Evolutionary conservation across 257 asterid species (phyloP).

Genomic region (Asclepias syriaca): DNA sequence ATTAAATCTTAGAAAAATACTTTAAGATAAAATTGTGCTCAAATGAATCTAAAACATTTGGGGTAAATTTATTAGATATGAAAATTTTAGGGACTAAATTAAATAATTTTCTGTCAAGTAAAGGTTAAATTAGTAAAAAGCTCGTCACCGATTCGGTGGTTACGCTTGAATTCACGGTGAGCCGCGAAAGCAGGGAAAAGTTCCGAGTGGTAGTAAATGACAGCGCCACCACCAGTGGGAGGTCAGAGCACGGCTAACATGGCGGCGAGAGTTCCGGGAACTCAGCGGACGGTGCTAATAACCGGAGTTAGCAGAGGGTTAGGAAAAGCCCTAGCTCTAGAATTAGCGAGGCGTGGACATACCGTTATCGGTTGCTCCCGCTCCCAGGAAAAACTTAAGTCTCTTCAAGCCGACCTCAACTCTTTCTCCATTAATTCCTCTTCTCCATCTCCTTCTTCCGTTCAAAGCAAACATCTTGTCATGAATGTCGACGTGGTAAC

Average conservation of each 20-base stretch:
- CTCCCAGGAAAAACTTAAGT: conserved; percentile 57
- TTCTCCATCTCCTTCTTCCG: conserved; percentile 22
- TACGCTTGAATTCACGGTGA: background rate
- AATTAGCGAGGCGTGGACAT: conserved; percentile 86
- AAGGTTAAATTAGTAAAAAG: background rate
- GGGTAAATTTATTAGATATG: too few species aligned
- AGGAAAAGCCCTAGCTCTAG: conserved; percentile 87
- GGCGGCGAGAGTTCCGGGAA: conserved; percentile 30
- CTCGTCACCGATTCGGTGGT: background rate
- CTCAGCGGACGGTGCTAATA: conserved; percentile 51
- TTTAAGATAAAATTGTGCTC: too few species aligned
- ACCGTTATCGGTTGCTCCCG: conserved; percentile 90
- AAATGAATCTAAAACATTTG: too few species aligned
- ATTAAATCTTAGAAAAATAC: too few species aligned
- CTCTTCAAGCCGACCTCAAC: conserved; percentile 68
- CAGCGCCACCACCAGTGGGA: conserved; percentile 31
- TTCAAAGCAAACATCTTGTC: conserved; percentile 42
- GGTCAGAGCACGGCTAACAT: conserved; percentile 22
- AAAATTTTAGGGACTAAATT: too few species aligned
- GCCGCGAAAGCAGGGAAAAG: background rate
- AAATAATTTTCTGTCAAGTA: background rate
- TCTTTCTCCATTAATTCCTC: conserved; percentile 28
- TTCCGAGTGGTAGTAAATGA: conserved; percentile 12
- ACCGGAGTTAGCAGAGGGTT: conserved; percentile 93
- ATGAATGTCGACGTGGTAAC: conserved; percentile 84